Conservation (phyloP, 108 stramenopile genomes). For the Nitzschia palea region DNA sequence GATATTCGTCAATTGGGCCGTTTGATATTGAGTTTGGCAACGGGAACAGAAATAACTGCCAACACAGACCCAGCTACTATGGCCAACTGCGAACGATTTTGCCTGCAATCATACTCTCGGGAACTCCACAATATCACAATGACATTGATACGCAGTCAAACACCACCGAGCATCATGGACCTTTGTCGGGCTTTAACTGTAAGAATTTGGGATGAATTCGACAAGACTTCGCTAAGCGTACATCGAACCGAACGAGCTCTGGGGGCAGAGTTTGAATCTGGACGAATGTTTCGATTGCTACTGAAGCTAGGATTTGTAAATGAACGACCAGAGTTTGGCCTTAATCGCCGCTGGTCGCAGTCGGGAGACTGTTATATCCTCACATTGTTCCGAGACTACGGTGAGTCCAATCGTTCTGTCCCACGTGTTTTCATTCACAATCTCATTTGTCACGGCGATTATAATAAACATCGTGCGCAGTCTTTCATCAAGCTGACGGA, state of each 20-base stretch:
- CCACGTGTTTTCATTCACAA: neutral
- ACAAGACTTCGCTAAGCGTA: constrained; percentile 45
- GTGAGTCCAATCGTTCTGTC: constrained; percentile 39
- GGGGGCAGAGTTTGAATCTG: constrained; percentile 82
- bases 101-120: constrained; percentile 77
- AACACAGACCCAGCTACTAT: constrained; percentile 37
- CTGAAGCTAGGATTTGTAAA: constrained; percentile 89
- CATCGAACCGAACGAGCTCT: constrained; percentile 64
- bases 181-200: constrained; percentile 56
- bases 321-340: constrained; percentile 90
- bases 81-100: constrained; percentile 48
- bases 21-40: constrained; percentile 79
- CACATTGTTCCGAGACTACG: constrained; percentile 92
- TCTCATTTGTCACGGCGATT: no score
- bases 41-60: constrained; percentile 64
- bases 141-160: constrained; percentile 55
- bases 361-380: constrained; percentile 89
- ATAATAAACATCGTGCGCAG: constrained; percentile 33
- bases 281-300: constrained; percentile 79
- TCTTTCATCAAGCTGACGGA: constrained; percentile 92
- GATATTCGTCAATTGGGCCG: constrained; percentile 85
- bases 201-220: constrained; percentile 66
- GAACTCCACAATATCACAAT: constrained; percentile 69
- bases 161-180: constrained; percentile 58
- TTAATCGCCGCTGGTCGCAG: constrained; percentile 86